A percentile compares a stretch with the other conserved stretches of the same genome.
Evolutionary conservation across 2,329 filamentous ascomycete species (phyloP).

Genomic region (Ophiosphaerella herpotricha): DNA sequence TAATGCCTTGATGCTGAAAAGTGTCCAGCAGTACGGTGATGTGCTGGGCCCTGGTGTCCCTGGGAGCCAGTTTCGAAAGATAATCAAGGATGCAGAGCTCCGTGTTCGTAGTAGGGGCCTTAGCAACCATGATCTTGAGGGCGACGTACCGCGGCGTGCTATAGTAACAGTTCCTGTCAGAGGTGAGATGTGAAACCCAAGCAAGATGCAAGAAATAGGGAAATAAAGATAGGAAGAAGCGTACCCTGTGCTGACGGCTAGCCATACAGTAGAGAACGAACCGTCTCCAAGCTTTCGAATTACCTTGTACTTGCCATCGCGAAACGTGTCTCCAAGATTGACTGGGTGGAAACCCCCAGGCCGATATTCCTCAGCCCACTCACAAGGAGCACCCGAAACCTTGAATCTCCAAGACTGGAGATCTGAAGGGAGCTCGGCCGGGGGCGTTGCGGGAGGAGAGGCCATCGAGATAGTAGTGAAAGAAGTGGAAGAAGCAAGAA

Average conservation of each 20-base stretch:
- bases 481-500: too few relatives aligned
- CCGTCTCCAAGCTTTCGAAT: conserved; percentile 22
- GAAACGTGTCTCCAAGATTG: conserved; percentile 15
- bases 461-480: too few relatives aligned
- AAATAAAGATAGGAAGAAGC: conserved; percentile 3
- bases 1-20: conserved; percentile 11
- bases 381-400: conserved; percentile 4
- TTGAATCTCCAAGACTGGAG: conserved; percentile 4
- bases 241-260: conserved; percentile 13
- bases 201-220: conserved; percentile 4
- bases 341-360: conserved; percentile 15
- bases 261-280: conserved; percentile 21
- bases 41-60: conserved; percentile 4
- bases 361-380: conserved; percentile 11
- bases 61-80: conserved; percentile 4
- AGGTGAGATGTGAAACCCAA: neutral
- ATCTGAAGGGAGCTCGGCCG: conserved; percentile 16
- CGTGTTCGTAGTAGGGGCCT: conserved; percentile 1
- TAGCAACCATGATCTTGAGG: conserved; percentile 15
- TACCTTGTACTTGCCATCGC: conserved; percentile 13
- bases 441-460: conserved; percentile 2
- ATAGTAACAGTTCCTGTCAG: neutral
- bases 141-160: conserved; percentile 14
- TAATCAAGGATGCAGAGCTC: conserved; percentile 8
- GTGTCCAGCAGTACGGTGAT: conserved; percentile 3